phyloP scores from a whole-genome alignment of 2,329 filamentous ascomycete species.

The Pyrenophora teres region DNA sequence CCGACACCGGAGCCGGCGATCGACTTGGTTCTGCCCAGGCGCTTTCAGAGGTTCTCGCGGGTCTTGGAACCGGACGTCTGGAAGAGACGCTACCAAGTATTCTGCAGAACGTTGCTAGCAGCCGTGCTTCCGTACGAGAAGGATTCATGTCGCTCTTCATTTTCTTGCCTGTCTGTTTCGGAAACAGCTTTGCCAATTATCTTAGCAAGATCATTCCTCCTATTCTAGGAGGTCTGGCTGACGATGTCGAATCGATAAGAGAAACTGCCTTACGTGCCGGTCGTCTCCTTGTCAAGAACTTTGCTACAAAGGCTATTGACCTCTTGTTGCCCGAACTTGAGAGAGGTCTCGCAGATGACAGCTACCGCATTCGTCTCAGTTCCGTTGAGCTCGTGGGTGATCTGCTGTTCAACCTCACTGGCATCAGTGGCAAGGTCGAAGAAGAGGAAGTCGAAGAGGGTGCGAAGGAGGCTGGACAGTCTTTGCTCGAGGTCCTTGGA shows the following conservation, averaged over 20 bases:
- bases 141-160: constrained; percentile 99
- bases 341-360: constrained; percentile 95
- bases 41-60: constrained; percentile 92
- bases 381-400: constrained; percentile 98
- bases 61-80: constrained; percentile 85
- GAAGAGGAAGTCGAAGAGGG: constrained; percentile 79
- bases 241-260: constrained; percentile 94
- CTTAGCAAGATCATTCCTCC: constrained; percentile 94
- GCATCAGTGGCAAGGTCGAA: constrained; percentile 79
- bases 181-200: constrained; percentile 97
- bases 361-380: constrained; percentile 94
- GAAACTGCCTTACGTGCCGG: constrained; percentile 96
- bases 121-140: constrained; percentile 87
- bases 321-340: constrained; percentile 92
- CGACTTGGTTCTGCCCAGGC: constrained; percentile 95
- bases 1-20: constrained; percentile 94
- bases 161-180: constrained; percentile 97
- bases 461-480: constrained; percentile 84
- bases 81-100: constrained; percentile 97
- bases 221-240: constrained; percentile 89
- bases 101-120: constrained; percentile 90
- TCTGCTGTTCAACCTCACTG: constrained; percentile 94
- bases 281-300: constrained; percentile 95
- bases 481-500: constrained; percentile 90
- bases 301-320: constrained; percentile 92